Percentiles rank a stretch among this genome's conserved stretches.
Evolutionary conservation across 441 rosid genomes (phyloP).

Genomic region (Erysimum pusillum): DNA sequence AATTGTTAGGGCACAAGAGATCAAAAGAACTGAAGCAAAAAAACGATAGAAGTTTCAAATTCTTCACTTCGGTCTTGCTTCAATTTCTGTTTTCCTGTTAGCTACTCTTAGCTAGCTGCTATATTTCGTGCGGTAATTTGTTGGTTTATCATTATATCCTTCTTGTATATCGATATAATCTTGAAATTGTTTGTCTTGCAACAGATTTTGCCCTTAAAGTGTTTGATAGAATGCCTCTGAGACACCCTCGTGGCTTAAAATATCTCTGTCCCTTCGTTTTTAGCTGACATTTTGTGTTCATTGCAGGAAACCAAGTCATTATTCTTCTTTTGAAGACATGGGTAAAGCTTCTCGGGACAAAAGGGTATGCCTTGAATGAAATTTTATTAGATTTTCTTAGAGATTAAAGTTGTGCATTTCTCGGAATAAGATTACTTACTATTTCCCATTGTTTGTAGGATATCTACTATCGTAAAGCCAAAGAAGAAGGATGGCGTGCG

Average conservation of each 20-base stretch:
- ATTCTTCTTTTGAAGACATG: constrained; percentile 49
- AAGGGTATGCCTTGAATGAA: constrained; percentile 58
- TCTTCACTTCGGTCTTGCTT: not conserved
- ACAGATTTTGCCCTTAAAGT: constrained; percentile 10
- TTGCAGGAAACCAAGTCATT: not conserved
- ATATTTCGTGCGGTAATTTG: not conserved
- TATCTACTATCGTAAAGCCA: constrained; percentile 93
- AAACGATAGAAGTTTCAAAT: not conserved
- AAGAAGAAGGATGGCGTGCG: constrained; percentile 99
- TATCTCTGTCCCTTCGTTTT: not conserved
- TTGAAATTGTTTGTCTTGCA: not conserved
- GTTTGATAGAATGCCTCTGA: constrained; percentile 44
- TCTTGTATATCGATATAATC: not conserved
- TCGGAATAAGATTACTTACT: too few species aligned
- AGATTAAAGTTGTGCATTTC: not conserved
- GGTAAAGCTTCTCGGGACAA: constrained; percentile 97
- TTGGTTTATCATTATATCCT: not conserved
- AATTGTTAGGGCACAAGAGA: constrained; percentile 32
- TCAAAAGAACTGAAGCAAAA: not conserved
- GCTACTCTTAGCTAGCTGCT: not conserved
- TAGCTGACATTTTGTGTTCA: not conserved
- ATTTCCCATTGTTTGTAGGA: constrained; percentile 56
- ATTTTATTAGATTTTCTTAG: not conserved
- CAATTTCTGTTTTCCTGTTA: not conserved
- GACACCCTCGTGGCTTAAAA: not conserved